These are phyloP conservation scores for Leishmania martiniquensis DNA, from an alignment of 208 protist species.

Conservation along the genomic window DNA sequence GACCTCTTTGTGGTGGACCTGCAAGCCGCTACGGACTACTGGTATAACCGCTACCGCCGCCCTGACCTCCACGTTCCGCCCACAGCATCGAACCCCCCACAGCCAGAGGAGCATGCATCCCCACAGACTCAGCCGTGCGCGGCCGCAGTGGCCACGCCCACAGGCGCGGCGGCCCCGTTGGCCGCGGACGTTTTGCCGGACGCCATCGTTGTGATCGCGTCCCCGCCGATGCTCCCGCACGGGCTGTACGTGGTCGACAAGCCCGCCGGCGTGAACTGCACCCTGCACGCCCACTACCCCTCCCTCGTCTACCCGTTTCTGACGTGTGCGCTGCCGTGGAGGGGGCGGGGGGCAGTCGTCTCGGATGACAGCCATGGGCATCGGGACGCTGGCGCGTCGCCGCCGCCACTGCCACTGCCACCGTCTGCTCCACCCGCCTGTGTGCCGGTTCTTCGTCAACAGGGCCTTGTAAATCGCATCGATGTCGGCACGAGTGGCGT, in stretches of 20 bases:
- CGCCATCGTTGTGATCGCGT: constrained; percentile 2
- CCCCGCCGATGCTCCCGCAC: constrained; percentile 44
- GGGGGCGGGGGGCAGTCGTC: background rate
- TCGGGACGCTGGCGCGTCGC: background rate
- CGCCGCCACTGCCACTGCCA: background rate
- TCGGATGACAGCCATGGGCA: background rate
- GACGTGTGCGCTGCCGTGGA: constrained; percentile 44
- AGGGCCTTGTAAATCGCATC: constrained; percentile 85
- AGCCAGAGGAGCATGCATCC: background rate
- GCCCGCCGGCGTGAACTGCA: constrained; percentile 61
- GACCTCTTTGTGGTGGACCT: constrained; percentile 43
- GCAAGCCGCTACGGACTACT: constrained; percentile 19
- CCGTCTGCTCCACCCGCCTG: background rate
- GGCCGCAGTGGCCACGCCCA: background rate
- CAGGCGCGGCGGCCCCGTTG: background rate
- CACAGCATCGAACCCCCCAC: background rate
- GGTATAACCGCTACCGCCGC: background rate
- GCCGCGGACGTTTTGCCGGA: background rate
- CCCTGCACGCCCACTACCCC: constrained; percentile 56
- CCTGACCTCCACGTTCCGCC: background rate
- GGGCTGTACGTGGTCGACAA: constrained; percentile 70
- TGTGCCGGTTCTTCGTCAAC: constrained; percentile 59
- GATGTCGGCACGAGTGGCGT: constrained; percentile 83
- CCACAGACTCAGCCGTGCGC: background rate
- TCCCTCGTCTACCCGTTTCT: constrained; percentile 51